Evolutionary conservation across 257 asterid genomes (phyloP).

Genomic region (Lantana camara): DNA sequence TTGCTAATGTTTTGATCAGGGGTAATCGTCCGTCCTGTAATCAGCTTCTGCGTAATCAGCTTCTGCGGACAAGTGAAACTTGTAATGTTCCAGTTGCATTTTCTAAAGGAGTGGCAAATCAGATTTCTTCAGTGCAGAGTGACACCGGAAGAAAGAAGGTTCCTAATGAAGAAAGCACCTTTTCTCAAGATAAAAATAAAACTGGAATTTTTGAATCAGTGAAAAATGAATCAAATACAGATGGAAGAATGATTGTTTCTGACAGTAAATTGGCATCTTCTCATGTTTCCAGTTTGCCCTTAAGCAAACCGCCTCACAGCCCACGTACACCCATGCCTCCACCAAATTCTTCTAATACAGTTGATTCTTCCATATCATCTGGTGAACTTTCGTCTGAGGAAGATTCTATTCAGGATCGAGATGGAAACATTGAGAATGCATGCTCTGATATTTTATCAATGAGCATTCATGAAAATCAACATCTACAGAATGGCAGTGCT

Average conservation of each 20-base stretch:
- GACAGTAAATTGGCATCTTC: slow-evolving; percentile 35
- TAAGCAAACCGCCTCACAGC: slow-evolving; percentile 40
- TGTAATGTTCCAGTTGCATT: slow-evolving; percentile 42
- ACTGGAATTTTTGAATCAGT: slow-evolving; percentile 34
- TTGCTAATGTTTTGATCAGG: slow-evolving; percentile 51
- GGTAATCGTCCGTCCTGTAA: slow-evolving; percentile 67
- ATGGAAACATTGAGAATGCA: slow-evolving; percentile 38
- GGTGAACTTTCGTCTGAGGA: slow-evolving; percentile 39
- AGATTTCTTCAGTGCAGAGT: slow-evolving; percentile 41
- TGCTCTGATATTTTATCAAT: slow-evolving; percentile 54
- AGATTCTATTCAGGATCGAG: slow-evolving; percentile 35
- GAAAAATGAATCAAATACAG: slow-evolving; percentile 37
- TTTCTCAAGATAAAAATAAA: slow-evolving; percentile 40
- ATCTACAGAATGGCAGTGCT: slow-evolving; percentile 34
- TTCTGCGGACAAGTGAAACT: slow-evolving; percentile 44
- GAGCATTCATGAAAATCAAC: slow-evolving; percentile 52
- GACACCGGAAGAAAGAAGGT: slow-evolving; percentile 49
- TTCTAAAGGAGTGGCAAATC: slow-evolving; percentile 51
- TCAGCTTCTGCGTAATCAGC: too few relatives aligned
- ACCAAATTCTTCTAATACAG: slow-evolving; percentile 31
- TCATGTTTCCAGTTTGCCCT: slow-evolving; percentile 30
- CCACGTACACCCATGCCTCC: slow-evolving; percentile 39
- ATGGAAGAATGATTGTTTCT: slow-evolving; percentile 34
- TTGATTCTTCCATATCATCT: slow-evolving; percentile 41
- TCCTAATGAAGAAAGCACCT: slow-evolving; percentile 40